These are phyloP conservation scores for Phanerodontia chrysosporium DNA, from an alignment of 768 basidiomycete genomes.

Conservation along the genomic window DNA sequence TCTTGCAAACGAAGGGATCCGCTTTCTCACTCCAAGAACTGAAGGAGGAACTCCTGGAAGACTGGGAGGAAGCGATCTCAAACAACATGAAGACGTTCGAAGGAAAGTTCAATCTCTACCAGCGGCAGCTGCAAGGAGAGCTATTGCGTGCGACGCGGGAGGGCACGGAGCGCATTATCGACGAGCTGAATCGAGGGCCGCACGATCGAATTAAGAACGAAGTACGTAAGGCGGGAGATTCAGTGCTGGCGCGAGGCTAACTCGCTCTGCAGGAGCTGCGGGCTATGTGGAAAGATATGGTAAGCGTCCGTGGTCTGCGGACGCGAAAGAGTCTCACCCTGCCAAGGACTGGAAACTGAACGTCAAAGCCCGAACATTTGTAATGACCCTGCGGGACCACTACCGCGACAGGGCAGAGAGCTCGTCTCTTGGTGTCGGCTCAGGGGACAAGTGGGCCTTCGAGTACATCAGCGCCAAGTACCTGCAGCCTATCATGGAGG, in stretches of 20 bases:
- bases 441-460: slow-evolving; percentile 26
- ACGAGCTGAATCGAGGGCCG: slow-evolving; percentile 20
- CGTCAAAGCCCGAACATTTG: slow-evolving; percentile 25
- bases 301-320: background rate
- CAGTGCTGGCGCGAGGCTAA: background rate
- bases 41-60: slow-evolving; percentile 20
- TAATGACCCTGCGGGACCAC: slow-evolving; percentile 29
- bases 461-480: slow-evolving; percentile 18
- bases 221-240: slow-evolving; percentile 1
- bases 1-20: slow-evolving; percentile 6
- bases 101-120: slow-evolving; percentile 21
- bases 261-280: slow-evolving; percentile 15
- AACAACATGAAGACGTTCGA: slow-evolving; percentile 17
- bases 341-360: slow-evolving; percentile 26
- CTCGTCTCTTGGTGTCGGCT: background rate
- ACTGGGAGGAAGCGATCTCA: slow-evolving; percentile 17
- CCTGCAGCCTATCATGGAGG: slow-evolving; percentile 25
- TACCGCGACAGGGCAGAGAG: slow-evolving; percentile 20
- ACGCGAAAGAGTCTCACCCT: background rate
- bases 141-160: slow-evolving; percentile 12
- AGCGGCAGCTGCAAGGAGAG: slow-evolving; percentile 16
- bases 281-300: slow-evolving; percentile 25
- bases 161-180: slow-evolving; percentile 18
- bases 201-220: slow-evolving; percentile 24
- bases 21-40: slow-evolving; percentile 21